A percentile compares a stretch with the other conserved stretches of the same genome.
Evolutionary conservation across 2,329 filamentous ascomycete species (phyloP).

Genomic region (Lecanicillium sp.): DNA sequence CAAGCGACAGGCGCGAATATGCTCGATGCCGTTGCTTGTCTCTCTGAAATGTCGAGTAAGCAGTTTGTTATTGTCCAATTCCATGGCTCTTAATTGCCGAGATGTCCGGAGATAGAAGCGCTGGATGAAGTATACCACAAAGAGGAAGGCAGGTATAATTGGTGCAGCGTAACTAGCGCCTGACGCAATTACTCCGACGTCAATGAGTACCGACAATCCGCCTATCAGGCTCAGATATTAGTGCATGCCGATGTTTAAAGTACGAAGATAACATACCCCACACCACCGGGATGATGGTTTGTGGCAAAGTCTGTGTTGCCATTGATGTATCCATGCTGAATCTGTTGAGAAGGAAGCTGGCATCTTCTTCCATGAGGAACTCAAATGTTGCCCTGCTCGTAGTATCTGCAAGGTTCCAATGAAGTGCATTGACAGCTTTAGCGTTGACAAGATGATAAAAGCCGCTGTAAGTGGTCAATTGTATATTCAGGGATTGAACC

Average conservation of each 20-base stretch:
- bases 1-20: conserved; percentile 50
- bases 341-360: conserved; percentile 17
- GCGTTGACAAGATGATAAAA: conserved; percentile 3
- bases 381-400: neutral
- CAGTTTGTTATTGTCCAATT: conserved; percentile 29
- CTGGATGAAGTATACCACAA: conserved; percentile 24
- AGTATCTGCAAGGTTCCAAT: neutral
- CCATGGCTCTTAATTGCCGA: conserved; percentile 29
- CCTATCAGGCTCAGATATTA: neutral
- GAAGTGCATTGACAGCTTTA: neutral
- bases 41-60: conserved; percentile 34
- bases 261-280: neutral
- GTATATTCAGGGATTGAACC: neutral
- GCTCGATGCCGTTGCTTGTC: conserved; percentile 37
- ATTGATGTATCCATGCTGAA: conserved; percentile 24
- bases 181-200: conserved; percentile 16
- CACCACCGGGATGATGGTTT: conserved; percentile 7
- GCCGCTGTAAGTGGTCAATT: neutral
- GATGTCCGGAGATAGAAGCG: conserved; percentile 30
- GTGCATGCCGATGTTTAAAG: neutral
- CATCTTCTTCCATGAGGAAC: conserved; percentile 16
- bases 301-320: conserved; percentile 20
- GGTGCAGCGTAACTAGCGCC: conserved; percentile 25
- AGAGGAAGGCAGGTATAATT: conserved; percentile 22
- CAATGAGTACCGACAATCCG: conserved; percentile 12